Conservation (phyloP, 2,329 filamentous ascomycete genomes). For the Arthrobotrys conoides region DNA sequence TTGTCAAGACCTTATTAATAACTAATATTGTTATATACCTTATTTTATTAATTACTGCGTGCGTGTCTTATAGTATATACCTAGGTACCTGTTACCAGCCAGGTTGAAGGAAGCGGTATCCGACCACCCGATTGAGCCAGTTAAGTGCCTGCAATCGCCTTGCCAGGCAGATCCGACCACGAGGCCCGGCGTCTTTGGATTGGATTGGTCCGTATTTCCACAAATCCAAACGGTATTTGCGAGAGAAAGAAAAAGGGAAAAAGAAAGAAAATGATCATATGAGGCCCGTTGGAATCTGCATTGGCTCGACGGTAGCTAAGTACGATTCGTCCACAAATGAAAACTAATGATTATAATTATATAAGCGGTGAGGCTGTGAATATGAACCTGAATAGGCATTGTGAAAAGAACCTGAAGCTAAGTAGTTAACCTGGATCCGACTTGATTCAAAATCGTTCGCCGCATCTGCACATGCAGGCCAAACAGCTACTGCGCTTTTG, state of each 20-base stretch:
- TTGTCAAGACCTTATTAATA: neutral
- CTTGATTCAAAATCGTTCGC: neutral
- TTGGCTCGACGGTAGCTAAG: neutral
- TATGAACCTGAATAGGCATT: neutral
- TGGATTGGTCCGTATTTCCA: too few species aligned
- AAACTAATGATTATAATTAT: neutral
- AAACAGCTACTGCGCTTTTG: slow-evolving; percentile 25
- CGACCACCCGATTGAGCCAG: neutral
- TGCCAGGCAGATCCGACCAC: neutral
- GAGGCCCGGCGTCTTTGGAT: slow-evolving; percentile 7
- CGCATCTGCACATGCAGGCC: slow-evolving; percentile 18
- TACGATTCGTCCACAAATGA: neutral
- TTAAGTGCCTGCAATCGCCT: neutral
- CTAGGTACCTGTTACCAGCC: too few species aligned
- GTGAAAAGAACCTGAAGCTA: neutral
- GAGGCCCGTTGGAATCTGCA: neutral
- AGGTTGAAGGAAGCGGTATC: neutral
- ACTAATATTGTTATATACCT: neutral
- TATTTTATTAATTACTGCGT: too few species aligned
- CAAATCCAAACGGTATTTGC: neutral
- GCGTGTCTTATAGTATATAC: too few species aligned
- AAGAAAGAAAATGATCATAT: neutral
- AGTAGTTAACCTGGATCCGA: neutral
- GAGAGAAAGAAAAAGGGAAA: neutral
- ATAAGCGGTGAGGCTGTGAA: slow-evolving; percentile 1